phyloP scores from a whole-genome alignment of 139 green algal species.

The Micractinium sp. region DNA sequence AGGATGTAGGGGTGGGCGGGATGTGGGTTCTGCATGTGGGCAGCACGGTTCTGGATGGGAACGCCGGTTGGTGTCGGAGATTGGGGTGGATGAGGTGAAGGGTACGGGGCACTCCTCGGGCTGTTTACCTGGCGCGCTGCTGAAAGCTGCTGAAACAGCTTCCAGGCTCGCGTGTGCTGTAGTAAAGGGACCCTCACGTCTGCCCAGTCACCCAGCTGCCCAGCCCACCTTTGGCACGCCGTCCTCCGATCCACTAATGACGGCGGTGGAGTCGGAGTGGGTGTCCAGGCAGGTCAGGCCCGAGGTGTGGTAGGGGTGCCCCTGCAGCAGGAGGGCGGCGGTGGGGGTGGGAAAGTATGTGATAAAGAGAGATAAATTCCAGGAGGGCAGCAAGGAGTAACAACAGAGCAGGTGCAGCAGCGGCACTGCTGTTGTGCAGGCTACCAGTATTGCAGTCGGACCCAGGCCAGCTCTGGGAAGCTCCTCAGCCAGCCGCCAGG shows the following conservation, averaged over 20 bases:
- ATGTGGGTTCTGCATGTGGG: neutral
- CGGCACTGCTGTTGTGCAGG: no score
- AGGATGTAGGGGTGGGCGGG: neutral
- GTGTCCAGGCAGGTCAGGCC: conserved; percentile 79
- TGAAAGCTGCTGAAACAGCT: no score
- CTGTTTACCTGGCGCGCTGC: no score
- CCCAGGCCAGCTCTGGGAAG: no score
- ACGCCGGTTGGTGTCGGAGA: no score
- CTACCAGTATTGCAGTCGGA: no score
- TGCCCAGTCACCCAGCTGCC: neutral
- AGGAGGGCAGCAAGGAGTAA: neutral
- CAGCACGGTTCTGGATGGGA: neutral
- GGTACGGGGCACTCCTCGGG: no score
- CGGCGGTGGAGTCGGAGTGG: conserved; percentile 53
- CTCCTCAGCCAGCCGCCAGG: no score
- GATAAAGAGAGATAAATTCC: no score
- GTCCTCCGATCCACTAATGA: conserved; percentile 73
- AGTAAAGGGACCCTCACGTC: neutral
- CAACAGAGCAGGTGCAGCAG: no score
- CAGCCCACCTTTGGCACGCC: conserved; percentile 62
- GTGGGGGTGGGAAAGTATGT: neutral
- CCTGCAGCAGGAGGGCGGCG: neutral
- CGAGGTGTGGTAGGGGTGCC: conserved; percentile 48
- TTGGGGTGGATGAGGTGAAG: no score
- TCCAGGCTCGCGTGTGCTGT: no score